Evolutionary conservation across 441 rosid species (phyloP), one percentile per base, ranked within the genome.

Genomic region (Theobroma grandiflorum): DNA sequence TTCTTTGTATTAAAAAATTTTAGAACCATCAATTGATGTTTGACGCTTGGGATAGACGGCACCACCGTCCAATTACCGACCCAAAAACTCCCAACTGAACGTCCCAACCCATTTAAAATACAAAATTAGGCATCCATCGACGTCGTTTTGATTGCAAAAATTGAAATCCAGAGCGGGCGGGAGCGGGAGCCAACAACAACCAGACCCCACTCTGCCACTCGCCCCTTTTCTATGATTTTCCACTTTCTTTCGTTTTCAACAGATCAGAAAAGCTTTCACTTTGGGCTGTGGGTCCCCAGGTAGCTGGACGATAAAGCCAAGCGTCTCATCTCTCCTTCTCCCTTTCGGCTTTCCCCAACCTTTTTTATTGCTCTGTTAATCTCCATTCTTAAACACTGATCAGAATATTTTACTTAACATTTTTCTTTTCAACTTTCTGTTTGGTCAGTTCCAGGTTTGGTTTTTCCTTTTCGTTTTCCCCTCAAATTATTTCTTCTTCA

Each of bases 221-320:
- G 14, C 10, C 45, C 43, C 3, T 9, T 10, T 35, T 6, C 43
- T 38, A 52, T 68, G 5, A 3, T 74, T 75, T 47, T 40, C 6
- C 8, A 22, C 33, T 8, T 71, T 35, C 62, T 72, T 72, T 72
- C 75, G 45, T 35, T 72, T 52, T 72, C 61, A 72, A 35, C 47
- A 9, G 47, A 72, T 52, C 6, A 20, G 8, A 52, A 65, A 22
- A 50, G 62, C 50, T 18, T 55, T 11, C 31, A 40, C 57, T 67
- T 62, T 72, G 40, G 31, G 42, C 10, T 14, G 75, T 40, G 80
- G 85, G 79, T 45, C 85, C 85, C 45, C 2, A 0, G 2, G 43
- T 62, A 69, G 85, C 80, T 82, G 79, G 82, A 75, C 38, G 76
- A 62, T 69, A 69, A 68, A 62, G 77, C 74, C 82, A 63, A 79